Conservation (phyloP, 2,329 filamentous ascomycete species). For the Fusarium palustre region DNA sequence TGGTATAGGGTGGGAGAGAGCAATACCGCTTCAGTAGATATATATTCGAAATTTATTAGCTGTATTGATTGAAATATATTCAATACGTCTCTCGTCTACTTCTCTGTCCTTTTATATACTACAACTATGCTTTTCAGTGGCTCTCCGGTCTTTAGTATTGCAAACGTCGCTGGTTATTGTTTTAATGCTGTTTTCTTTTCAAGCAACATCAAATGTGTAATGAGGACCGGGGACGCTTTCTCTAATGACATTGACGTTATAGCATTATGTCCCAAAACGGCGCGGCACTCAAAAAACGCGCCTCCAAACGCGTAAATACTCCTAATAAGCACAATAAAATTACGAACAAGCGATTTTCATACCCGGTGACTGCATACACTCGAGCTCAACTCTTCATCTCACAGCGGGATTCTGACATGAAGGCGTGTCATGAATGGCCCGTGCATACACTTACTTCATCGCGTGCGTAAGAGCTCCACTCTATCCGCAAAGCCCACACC, state of each 20-base stretch:
- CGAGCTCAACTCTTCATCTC: constrained; percentile 9
- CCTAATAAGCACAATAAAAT: fast-evolving
- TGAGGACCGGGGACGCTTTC: fast-evolving
- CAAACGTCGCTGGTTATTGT: background rate
- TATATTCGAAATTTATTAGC: background rate
- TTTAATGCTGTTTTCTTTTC: background rate
- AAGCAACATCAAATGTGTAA: background rate
- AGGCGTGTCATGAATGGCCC: constrained; percentile 24
- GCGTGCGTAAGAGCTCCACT: constrained; percentile 29
- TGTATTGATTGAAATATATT: no score
- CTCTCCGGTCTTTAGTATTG: no score
- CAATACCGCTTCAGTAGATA: background rate
- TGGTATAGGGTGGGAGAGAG: constrained; percentile 23
- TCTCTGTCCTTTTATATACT: no score
- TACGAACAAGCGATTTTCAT: background rate
- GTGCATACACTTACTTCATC: constrained; percentile 23
- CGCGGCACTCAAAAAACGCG: background rate
- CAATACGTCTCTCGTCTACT: background rate
- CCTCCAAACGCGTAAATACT: background rate
- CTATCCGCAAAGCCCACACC: constrained; percentile 2
- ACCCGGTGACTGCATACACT: background rate
- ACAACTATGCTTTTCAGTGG: background rate
- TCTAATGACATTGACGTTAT: background rate
- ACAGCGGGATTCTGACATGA: constrained; percentile 10
- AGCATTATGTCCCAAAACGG: fast-evolving